These are phyloP conservation scores for Paramarasmius palmivorus DNA, from an alignment of 1,284 basidiomycete genomes.

Conservation along the genomic window DNA sequence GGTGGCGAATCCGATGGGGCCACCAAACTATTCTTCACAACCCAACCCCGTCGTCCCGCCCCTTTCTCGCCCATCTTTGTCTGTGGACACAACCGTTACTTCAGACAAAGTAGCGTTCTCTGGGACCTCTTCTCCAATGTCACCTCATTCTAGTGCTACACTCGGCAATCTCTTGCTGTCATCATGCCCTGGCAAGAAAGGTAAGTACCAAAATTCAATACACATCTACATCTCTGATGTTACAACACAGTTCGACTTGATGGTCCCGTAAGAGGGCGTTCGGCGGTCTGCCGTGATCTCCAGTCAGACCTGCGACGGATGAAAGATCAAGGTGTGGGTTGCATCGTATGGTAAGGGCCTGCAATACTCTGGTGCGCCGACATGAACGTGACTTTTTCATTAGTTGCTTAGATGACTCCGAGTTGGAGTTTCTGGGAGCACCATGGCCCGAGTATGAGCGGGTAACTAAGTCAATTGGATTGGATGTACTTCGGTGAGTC, in stretches of 20 bases:
- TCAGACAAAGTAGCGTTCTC: background rate
- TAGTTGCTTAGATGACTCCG: slow-evolving; percentile 87
- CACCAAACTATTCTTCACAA: background rate
- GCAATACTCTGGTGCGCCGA: background rate
- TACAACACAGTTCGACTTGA: slow-evolving; percentile 68
- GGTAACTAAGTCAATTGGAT: slow-evolving; percentile 61
- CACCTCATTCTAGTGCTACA: slow-evolving; percentile 22
- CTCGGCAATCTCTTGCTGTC: slow-evolving; percentile 91
- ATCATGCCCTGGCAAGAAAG: slow-evolving; percentile 96
- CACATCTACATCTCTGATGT: background rate
- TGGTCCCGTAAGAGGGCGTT: slow-evolving; percentile 80
- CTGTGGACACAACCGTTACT: background rate
- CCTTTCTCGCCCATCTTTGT: background rate
- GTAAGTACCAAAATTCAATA: slow-evolving; percentile 30
- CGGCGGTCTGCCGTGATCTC: slow-evolving; percentile 85
- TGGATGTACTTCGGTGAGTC: slow-evolving; percentile 70
- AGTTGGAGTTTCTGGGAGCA: slow-evolving; percentile 81
- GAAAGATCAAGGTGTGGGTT: slow-evolving; percentile 74
- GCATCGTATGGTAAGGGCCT: slow-evolving; percentile 74
- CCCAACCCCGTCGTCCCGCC: background rate
- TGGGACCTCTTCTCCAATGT: slow-evolving; percentile 9
- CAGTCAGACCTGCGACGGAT: slow-evolving; percentile 78
- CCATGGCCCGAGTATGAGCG: slow-evolving; percentile 79
- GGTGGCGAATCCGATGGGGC: slow-evolving; percentile 5
- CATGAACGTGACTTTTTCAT: slow-evolving; percentile 3